These are phyloP conservation scores for Musa acuminata DNA, from an alignment of 176 grass and related monocot species.

Conservation along the genomic window DNA sequence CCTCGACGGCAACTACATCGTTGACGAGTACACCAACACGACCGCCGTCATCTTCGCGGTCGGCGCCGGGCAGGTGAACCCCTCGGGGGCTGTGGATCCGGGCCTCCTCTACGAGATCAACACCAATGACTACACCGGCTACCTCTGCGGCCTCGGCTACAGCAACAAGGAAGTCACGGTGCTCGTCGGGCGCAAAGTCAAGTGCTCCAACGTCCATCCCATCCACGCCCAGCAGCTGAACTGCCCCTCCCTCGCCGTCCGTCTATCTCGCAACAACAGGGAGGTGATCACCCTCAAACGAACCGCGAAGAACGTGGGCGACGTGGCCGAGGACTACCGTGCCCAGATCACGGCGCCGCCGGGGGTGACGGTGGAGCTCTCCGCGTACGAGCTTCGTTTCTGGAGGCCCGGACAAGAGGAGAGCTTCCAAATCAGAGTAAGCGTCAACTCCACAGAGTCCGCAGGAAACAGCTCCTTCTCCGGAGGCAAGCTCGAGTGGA, in stretches of 20 bases:
- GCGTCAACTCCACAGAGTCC: not conserved
- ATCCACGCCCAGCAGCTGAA: constrained; percentile 30
- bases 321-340: constrained; percentile 14
- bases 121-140: constrained; percentile 29
- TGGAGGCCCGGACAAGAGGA: constrained; percentile 18
- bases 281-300: constrained; percentile 20
- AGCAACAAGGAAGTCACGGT: constrained; percentile 1
- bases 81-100: constrained; percentile 31
- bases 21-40: constrained; percentile 28
- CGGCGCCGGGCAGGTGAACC: constrained; percentile 42
- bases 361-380: constrained; percentile 20
- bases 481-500: not conserved
- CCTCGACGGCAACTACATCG: constrained; percentile 28
- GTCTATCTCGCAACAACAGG: not conserved
- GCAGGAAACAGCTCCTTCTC: not conserved
- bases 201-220: constrained; percentile 8
- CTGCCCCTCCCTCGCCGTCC: constrained; percentile 35
- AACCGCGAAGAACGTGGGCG: constrained; percentile 44
- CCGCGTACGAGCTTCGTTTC: constrained; percentile 31
- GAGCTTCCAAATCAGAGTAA: constrained; percentile 36
- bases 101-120: constrained; percentile 48
- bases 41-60: constrained; percentile 25
- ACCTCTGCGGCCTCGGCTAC: constrained; percentile 39
- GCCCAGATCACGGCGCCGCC: constrained; percentile 12
- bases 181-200: not conserved